These are phyloP conservation scores for Aspergillus viridinutans DNA, from an alignment of 2,329 filamentous ascomycete genomes.

Conservation along the genomic window DNA sequence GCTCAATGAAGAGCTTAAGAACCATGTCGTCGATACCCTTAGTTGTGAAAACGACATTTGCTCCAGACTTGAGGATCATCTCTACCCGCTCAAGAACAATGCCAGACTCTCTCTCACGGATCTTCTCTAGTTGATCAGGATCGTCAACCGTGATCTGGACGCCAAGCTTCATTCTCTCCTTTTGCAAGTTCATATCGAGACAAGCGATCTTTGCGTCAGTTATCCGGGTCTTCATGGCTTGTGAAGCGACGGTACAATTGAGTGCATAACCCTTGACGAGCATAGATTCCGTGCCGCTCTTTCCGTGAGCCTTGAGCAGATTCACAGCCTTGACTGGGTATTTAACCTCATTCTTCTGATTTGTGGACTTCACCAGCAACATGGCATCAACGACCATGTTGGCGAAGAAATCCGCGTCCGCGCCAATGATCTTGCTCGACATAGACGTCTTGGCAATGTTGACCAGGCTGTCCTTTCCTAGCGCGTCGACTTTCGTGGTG, in stretches of 20 bases:
- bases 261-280: slow-evolving; percentile 94
- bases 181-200: slow-evolving; percentile 96
- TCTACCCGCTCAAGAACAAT: slow-evolving; percentile 93
- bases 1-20: slow-evolving; percentile 90
- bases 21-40: slow-evolving; percentile 98
- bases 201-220: slow-evolving; percentile 94
- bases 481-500: slow-evolving; percentile 87
- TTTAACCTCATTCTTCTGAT: slow-evolving; percentile 85
- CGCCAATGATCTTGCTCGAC: slow-evolving; percentile 97
- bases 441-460: slow-evolving; percentile 98
- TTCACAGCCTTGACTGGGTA: slow-evolving; percentile 99
- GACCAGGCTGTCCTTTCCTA: slow-evolving; percentile 84
- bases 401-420: slow-evolving; percentile 93
- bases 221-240: slow-evolving; percentile 93
- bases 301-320: slow-evolving; percentile 96
- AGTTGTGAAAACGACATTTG: slow-evolving; percentile 93
- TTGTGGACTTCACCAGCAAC: slow-evolving; percentile 87
- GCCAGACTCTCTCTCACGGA: slow-evolving; percentile 83
- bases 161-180: slow-evolving; percentile 98
- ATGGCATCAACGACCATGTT: slow-evolving; percentile 98
- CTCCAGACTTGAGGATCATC: slow-evolving; percentile 95
- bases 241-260: slow-evolving; percentile 97
- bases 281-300: slow-evolving; percentile 81
- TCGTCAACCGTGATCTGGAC: slow-evolving; percentile 98
- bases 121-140: slow-evolving; percentile 95